Percentiles rank a stretch among this genome's conserved stretches.
These are phyloP conservation scores for Calonectria fujianensis DNA, from an alignment of 2,329 filamentous ascomycete genomes.

Conservation along the genomic window DNA sequence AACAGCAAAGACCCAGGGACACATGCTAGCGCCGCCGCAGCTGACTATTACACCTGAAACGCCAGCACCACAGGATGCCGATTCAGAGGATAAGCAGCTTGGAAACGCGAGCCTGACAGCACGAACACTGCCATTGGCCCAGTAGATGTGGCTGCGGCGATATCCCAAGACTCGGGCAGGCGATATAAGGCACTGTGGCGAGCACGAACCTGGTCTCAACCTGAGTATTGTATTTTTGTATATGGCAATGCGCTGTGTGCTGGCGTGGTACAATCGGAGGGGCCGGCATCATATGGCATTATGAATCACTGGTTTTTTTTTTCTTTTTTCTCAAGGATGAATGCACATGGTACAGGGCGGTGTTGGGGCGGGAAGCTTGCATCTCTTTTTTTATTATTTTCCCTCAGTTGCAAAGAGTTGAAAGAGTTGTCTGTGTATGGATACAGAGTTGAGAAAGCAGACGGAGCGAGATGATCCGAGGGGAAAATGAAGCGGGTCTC, in stretches of 20 bases:
- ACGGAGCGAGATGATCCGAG: background rate
- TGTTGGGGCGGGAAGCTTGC: slow-evolving; percentile 28
- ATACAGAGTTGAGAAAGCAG: slow-evolving; percentile 14
- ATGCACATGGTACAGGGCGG: slow-evolving; percentile 27
- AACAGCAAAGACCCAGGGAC: background rate
- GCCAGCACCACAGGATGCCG: slow-evolving; percentile 61
- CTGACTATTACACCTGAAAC: slow-evolving; percentile 72
- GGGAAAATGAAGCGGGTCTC: slow-evolving; percentile 1
- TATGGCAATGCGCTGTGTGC: slow-evolving; percentile 44
- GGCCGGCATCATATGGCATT: slow-evolving; percentile 42
- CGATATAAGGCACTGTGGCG: slow-evolving; percentile 23
- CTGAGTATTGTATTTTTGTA: slow-evolving; percentile 52
- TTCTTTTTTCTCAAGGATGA: slow-evolving; percentile 18
- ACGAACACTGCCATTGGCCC: slow-evolving; percentile 47
- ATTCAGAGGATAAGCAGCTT: slow-evolving; percentile 66
- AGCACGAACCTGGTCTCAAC: background rate
- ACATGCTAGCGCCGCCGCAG: slow-evolving; percentile 60
- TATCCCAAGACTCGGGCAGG: background rate
- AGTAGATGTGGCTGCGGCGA: slow-evolving; percentile 49
- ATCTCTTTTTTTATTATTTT: slow-evolving; percentile 10
- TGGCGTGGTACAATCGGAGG: slow-evolving; percentile 37
- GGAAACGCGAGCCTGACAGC: slow-evolving; percentile 63
- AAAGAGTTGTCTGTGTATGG: slow-evolving; percentile 20
- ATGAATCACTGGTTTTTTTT: slow-evolving; percentile 31
- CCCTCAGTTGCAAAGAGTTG: slow-evolving; percentile 17